phyloP scores from a whole-genome alignment of 2,329 filamentous ascomycete genomes.

The Fusarium sp. region DNA sequence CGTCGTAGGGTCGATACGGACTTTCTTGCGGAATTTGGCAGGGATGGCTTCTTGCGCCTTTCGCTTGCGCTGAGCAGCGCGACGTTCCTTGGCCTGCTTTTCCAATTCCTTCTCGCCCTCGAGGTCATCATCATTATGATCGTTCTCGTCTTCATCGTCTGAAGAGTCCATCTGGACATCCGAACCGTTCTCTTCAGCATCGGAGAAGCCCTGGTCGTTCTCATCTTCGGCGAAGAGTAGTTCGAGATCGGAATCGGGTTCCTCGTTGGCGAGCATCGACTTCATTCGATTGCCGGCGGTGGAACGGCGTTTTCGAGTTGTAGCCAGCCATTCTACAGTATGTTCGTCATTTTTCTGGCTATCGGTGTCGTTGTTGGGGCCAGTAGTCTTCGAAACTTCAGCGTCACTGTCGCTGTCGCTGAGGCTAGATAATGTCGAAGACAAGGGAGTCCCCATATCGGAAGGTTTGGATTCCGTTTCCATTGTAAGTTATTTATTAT shows the following conservation, averaged over 20 bases:
- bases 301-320: constrained; percentile 76
- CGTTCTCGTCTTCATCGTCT: constrained; percentile 81
- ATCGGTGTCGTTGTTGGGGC: constrained; percentile 46
- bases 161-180: constrained; percentile 90
- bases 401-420: constrained; percentile 47
- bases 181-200: constrained; percentile 71
- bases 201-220: constrained; percentile 74
- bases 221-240: constrained; percentile 80
- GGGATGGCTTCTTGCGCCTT: constrained; percentile 81
- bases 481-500: constrained; percentile 38
- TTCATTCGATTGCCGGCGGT: constrained; percentile 89
- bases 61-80: constrained; percentile 75
- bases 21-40: constrained; percentile 76
- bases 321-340: constrained; percentile 74
- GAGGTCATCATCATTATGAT: constrained; percentile 70
- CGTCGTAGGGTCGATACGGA: constrained; percentile 71
- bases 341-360: constrained; percentile 49
- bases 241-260: constrained; percentile 74
- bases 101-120: constrained; percentile 90
- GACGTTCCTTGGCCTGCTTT: constrained; percentile 75
- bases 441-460: constrained; percentile 47
- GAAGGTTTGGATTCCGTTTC: constrained; percentile 44
- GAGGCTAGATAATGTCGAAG: constrained; percentile 43
- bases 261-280: constrained; percentile 78
- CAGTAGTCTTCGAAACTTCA: constrained; percentile 39